Percentiles rank a stretch among this genome's conserved stretches.
These are phyloP conservation scores for Myriosclerotinia curreyana DNA, from an alignment of 2,329 filamentous ascomycete genomes.

Conservation along the genomic window DNA sequence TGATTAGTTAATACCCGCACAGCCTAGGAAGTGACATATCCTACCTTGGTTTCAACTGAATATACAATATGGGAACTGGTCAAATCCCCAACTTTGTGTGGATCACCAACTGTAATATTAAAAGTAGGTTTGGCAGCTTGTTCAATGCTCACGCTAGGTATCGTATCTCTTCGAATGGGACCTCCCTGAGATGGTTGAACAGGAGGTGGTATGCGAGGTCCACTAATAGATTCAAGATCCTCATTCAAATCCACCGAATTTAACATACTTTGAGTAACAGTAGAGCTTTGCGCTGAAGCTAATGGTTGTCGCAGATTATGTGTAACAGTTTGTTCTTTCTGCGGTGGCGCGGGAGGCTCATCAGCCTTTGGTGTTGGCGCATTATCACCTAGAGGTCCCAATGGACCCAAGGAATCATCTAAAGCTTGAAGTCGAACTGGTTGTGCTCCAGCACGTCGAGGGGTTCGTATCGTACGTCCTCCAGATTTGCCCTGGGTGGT, in stretches of 20 bases:
- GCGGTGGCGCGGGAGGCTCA: constrained; percentile 65
- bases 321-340: constrained; percentile 63
- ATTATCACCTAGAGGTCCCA: constrained; percentile 63
- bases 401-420: constrained; percentile 69
- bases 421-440: constrained; percentile 76
- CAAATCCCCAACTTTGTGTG: constrained; percentile 94
- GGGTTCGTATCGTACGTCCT: constrained; percentile 37
- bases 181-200: constrained; percentile 57
- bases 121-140: constrained; percentile 92
- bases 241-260: constrained; percentile 72
- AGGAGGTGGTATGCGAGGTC: constrained; percentile 64
- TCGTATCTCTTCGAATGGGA: constrained; percentile 51
- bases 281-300: constrained; percentile 47
- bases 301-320: constrained; percentile 49
- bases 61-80: constrained; percentile 98
- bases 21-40: constrained; percentile 23
- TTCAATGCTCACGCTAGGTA: constrained; percentile 84
- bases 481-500: constrained; percentile 27
- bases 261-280: constrained; percentile 49
- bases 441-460: constrained; percentile 66
- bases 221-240: constrained; percentile 48
- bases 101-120: constrained; percentile 88
- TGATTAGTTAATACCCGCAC: constrained; percentile 24
- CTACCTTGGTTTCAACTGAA: constrained; percentile 86
- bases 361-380: constrained; percentile 42